These are phyloP conservation scores for Pachyrhizus erosus DNA, from an alignment of 306 rosid species.

Conservation along the genomic window DNA sequence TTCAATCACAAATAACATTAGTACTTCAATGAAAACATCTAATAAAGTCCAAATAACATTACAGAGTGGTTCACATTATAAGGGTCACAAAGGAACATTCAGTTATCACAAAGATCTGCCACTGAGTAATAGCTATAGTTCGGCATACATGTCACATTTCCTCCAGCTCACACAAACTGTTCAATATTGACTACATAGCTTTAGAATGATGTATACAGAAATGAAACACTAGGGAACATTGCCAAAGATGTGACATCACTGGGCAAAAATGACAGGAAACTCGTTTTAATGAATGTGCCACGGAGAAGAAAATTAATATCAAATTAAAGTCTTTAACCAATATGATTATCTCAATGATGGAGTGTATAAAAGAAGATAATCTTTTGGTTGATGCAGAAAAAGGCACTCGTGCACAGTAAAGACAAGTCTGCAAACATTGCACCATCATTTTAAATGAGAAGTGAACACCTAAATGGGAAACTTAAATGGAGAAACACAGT, in stretches of 20 bases:
- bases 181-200: conserved; percentile 38
- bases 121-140: conserved; percentile 40
- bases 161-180: conserved; percentile 49
- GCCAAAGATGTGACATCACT: conserved; percentile 29
- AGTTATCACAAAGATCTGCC: conserved; percentile 45
- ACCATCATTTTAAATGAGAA: not conserved
- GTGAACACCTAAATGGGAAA: not conserved
- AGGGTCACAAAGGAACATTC: conserved; percentile 25
- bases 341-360: conserved; percentile 1
- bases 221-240: conserved; percentile 28
- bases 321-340: not conserved
- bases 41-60: conserved; percentile 15
- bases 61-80: conserved; percentile 39
- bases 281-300: not conserved
- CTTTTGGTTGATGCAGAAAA: not conserved
- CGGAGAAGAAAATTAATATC: not conserved
- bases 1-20: conserved; percentile 34
- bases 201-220: conserved; percentile 14
- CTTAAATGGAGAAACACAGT: not conserved
- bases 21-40: conserved; percentile 31
- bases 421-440: conserved; percentile 5
- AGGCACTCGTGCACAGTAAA: not conserved
- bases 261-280: conserved; percentile 8
- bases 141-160: conserved; percentile 32
- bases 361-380: not conserved